Evolutionary conservation across 345 rosid species (phyloP).

Genomic region (Euphorbia peplus): DNA sequence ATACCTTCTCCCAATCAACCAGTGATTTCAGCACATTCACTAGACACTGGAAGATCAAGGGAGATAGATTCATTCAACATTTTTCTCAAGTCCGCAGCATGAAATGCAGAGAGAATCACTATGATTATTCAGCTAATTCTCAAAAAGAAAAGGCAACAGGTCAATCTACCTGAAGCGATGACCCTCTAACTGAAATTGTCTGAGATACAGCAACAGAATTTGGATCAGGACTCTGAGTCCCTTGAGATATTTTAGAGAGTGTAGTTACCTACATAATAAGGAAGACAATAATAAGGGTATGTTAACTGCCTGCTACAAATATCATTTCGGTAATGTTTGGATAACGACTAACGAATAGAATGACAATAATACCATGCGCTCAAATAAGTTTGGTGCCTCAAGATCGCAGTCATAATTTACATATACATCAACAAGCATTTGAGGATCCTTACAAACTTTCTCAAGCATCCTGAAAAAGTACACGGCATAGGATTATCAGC

Average conservation of each 20-base stretch:
- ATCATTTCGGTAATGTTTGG: background rate
- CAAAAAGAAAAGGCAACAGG: constrained; percentile 13
- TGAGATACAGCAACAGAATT: constrained; percentile 70
- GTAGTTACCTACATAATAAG: constrained; percentile 58
- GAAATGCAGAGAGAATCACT: constrained; percentile 7
- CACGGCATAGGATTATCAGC: constrained; percentile 12
- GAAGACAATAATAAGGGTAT: constrained; percentile 6
- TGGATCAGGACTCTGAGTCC: constrained; percentile 81
- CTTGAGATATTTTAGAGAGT: constrained; percentile 86
- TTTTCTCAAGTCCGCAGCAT: constrained; percentile 17
- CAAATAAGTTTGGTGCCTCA: constrained; percentile 97
- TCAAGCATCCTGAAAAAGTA: constrained; percentile 75
- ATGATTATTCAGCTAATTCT: constrained; percentile 12
- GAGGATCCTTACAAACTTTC: constrained; percentile 90
- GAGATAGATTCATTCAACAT: constrained; percentile 25
- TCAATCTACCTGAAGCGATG: constrained; percentile 78
- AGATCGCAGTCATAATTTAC: constrained; percentile 98
- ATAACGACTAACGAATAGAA: background rate
- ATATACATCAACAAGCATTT: constrained; percentile 94
- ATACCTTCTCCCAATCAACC: constrained; percentile 89
- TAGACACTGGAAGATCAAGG: constrained; percentile 62
- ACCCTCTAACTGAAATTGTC: constrained; percentile 72
- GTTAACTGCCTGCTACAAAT: background rate
- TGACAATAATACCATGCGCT: constrained; percentile 68
- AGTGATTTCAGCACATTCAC: constrained; percentile 85